These are phyloP conservation scores for Pecoramyces ruminantium DNA, from an alignment of 192 early-diverging fungal species.

Conservation along the genomic window DNA sequence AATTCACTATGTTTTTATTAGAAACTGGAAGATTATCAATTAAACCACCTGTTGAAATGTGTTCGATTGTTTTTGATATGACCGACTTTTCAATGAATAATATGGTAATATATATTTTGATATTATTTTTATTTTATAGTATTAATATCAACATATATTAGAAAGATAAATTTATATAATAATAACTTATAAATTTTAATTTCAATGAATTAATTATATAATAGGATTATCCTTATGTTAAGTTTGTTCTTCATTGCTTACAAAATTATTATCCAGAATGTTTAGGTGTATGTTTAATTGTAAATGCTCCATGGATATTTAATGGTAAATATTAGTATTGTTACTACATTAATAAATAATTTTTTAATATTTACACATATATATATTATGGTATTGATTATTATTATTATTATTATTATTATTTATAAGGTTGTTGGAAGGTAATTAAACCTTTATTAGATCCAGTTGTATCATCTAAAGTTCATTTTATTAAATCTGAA, in stretches of 20 bases:
- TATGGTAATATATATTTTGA: constrained; percentile 14
- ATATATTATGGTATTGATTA: no score
- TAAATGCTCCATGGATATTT: constrained; percentile 82
- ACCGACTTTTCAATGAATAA: constrained; percentile 57
- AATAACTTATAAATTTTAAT: no score
- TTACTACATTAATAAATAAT: no score
- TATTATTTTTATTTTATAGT: not conserved
- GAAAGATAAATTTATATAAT: no score
- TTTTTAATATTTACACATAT: no score
- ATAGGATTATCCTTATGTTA: constrained; percentile 54
- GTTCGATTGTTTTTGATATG: constrained; percentile 62
- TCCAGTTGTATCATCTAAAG: constrained; percentile 74
- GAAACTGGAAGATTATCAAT: constrained; percentile 36
- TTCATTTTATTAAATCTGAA: constrained; percentile 51
- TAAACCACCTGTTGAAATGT: constrained; percentile 32
- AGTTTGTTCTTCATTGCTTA: constrained; percentile 60
- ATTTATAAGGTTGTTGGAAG: constrained; percentile 45
- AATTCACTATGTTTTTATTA: constrained; percentile 16
- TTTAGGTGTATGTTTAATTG: constrained; percentile 61
- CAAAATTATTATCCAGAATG: constrained; percentile 84
- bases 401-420: not conserved
- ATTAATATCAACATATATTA: no score
- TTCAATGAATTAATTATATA: no score
- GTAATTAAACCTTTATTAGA: constrained; percentile 69
- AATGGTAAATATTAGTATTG: constrained; percentile 16